Conservation (phyloP, 2,329 filamentous ascomycete genomes). For the Colletotrichum kahawae region DNA sequence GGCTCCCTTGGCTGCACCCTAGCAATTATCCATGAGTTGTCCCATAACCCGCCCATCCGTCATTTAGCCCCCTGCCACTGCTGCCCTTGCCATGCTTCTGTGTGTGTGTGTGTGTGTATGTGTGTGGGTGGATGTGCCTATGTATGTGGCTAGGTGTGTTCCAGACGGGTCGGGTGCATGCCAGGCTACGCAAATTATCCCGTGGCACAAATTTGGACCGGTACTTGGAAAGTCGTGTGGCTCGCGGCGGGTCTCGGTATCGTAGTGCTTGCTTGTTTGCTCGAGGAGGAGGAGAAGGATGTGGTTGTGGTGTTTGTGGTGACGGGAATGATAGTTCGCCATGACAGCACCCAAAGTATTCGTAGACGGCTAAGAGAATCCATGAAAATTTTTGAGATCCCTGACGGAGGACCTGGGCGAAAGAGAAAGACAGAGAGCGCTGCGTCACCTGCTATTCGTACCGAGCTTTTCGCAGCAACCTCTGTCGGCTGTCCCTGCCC, state of each 20-base stretch:
- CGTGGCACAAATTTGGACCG: background rate
- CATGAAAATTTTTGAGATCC: background rate
- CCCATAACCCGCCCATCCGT: conserved; percentile 8
- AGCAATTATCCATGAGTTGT: background rate
- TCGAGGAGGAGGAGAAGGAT: background rate
- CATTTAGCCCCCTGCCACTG: background rate
- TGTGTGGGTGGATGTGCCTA: background rate
- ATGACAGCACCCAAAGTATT: background rate
- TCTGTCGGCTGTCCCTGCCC: background rate
- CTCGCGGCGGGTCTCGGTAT: background rate
- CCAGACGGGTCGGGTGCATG: background rate
- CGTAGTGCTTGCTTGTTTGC: background rate
- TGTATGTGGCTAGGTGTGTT: background rate
- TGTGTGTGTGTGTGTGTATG: background rate
- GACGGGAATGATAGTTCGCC: background rate
- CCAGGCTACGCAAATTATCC: background rate
- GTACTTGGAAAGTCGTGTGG: background rate
- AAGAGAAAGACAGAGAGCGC: background rate
- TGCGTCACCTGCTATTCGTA: background rate
- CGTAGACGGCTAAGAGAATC: background rate
- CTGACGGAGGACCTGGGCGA: background rate
- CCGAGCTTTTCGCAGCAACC: background rate
- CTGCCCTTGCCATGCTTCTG: background rate
- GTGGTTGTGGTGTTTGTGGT: background rate
- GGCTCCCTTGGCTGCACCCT: background rate